A percentile compares a stretch with the other conserved stretches of the same genome.
These are phyloP conservation scores for Tilletia walkeri DNA, from an alignment of 1,284 basidiomycete species.

Conservation along the genomic window DNA sequence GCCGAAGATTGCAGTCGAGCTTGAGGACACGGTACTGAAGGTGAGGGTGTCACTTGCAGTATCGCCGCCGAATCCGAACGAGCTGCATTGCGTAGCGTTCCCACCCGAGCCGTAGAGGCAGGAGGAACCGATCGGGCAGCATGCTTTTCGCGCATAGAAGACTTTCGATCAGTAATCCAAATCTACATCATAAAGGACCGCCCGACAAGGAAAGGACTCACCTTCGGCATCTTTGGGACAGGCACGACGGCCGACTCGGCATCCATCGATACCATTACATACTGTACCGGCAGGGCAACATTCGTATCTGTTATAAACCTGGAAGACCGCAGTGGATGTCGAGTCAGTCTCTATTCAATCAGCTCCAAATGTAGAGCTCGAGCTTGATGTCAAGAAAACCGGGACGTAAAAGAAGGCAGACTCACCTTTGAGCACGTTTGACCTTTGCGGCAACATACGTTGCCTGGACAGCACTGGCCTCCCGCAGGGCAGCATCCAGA, in stretches of 20 bases:
- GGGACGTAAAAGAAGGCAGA: not conserved
- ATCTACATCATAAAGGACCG: not conserved
- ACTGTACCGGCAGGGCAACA: not conserved
- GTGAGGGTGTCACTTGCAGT: not conserved
- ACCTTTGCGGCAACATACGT: not conserved
- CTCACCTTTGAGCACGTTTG: constrained; percentile 10
- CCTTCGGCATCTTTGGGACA: not conserved
- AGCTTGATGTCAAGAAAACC: too few species aligned
- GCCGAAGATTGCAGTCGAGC: not conserved
- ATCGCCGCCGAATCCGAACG: not conserved
- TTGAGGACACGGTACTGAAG: not conserved
- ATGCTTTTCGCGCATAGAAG: not conserved
- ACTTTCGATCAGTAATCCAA: not conserved
- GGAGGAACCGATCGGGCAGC: constrained; percentile 1
- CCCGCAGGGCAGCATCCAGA: not conserved
- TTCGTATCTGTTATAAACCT: not conserved
- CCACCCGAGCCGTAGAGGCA: not conserved
- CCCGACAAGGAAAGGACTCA: not conserved
- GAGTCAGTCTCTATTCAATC: too few species aligned
- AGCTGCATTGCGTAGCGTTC: not conserved
- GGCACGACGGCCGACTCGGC: not conserved
- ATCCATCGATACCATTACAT: constrained; percentile 16
- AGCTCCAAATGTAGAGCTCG: too few species aligned
- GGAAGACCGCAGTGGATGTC: not conserved
- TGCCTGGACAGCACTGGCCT: not conserved